Evolutionary conservation across 208 protist genomes (phyloP), one percentile per base, ranked within the genome.

Genomic region (Acanthamoeba royreba): DNA sequence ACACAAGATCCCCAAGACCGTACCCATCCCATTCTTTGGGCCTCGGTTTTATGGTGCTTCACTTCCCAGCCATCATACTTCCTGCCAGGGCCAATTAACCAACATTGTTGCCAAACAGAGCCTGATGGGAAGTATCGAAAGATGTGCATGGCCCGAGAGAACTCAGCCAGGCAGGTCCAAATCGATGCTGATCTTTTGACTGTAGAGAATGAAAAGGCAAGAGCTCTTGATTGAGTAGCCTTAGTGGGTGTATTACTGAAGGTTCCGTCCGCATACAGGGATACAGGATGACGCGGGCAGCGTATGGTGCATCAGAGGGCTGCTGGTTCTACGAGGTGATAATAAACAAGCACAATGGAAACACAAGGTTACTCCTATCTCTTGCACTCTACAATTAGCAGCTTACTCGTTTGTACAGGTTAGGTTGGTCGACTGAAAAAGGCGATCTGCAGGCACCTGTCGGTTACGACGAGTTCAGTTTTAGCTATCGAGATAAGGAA

Each of bases 251-350:
- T 81, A 49, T 28, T 38, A 28, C 66, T 38, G n/a, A 13, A 77
- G 22, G 49, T 58, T 89, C 17, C 40, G 0, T 25, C 8, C 4
- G 15, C 22, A 86, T 9, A 13, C 55, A 94, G 55, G 94, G 94
- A 25, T 96, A 94, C 58, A 33, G 94, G 31, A 96, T 94, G 92
- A 77, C 88, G 40, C 92, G 93, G 46, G 72, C 92, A 11, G 92
- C 92, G 19, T 94, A 72, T 55, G 91, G 91, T 43, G 79, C 81
- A 35, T 13, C 35, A 0, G 58, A 58, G 38, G 94, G 94, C 31
- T 85, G 63, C 31, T 96, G 94, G 94, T 96, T 90, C 69, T 96
- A 92, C 87, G 94, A 96, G 31, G 72, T 96, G 15, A 61, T 94
- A 25, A 47, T 96, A 19, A 31, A 93, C 46, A 33, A 42, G 19